These are phyloP conservation scores for Pyracantha coccinea DNA, from an alignment of 331 rosid species.

Conservation along the genomic window DNA sequence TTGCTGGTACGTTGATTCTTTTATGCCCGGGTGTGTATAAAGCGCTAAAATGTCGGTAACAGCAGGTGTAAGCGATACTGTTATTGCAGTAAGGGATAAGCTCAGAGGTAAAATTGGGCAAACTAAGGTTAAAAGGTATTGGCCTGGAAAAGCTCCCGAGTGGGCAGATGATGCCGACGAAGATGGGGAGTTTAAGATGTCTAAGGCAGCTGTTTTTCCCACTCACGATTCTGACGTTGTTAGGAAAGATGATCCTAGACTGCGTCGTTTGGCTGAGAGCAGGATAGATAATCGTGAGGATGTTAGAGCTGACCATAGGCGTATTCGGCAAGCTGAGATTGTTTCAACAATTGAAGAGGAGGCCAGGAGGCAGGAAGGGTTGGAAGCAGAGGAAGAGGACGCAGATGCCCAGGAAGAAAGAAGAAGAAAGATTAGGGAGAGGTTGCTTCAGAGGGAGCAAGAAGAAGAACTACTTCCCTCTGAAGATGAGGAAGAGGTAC, in stretches of 20 bases:
- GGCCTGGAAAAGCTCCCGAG: constrained; percentile 98
- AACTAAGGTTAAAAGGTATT: constrained; percentile 82
- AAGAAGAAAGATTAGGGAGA: constrained; percentile 65
- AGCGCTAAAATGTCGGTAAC: constrained; percentile 67
- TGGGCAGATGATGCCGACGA: constrained; percentile 85
- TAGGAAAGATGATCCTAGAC: constrained; percentile 71
- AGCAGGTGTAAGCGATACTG: constrained; percentile 90
- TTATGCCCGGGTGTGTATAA: neutral
- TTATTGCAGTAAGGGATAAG: constrained; percentile 83
- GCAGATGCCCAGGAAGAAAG: constrained; percentile 73
- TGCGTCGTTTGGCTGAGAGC: constrained; percentile 74
- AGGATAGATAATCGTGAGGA: constrained; percentile 85
- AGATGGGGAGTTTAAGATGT: constrained; percentile 57
- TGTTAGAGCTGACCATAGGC: constrained; percentile 84
- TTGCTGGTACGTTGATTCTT: neutral
- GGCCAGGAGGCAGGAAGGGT: constrained; percentile 74
- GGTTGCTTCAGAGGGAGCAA: constrained; percentile 71
- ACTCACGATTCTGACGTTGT: constrained; percentile 36
- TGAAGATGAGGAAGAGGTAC: constrained; percentile 81
- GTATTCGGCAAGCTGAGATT: constrained; percentile 91
- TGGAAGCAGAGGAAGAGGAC: constrained; percentile 77
- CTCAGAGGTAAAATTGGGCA: constrained; percentile 93
- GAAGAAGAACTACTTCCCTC: constrained; percentile 57
- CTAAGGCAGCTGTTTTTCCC: constrained; percentile 61
- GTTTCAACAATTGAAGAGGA: constrained; percentile 89